Evolutionary conservation across 2,329 filamentous ascomycete genomes (phyloP), one percentile per base, ranked within the genome.

Genomic region (Lecanicillium sp.): DNA sequence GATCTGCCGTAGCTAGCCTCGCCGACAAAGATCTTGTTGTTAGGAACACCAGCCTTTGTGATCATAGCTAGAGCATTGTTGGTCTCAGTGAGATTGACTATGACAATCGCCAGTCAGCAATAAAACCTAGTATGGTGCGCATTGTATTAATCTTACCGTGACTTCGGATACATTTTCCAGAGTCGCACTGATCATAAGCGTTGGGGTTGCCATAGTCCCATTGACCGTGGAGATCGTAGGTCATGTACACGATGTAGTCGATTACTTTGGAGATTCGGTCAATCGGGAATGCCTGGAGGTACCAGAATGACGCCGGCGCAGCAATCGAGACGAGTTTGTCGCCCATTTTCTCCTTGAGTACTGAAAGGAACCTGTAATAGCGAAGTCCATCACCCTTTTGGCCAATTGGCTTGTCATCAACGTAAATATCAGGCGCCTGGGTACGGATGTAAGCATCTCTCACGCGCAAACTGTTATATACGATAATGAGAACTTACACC

Each of bases 161-260:
- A 17, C n/a, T 20, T 10, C 41, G 41, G 3, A 44, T 14, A n/a
- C 41, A 44, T 4, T 35, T 35, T 2, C 41, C 27, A 23, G 17
- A 17, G 3, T 14, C 15, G 20, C 41, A 44, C 3, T 29, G 27
- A 3, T 15, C n/a, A 15, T 33, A 14, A 1, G 44, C 17, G 26
- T n/a, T 33, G 14, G n/a, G 21, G 20, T 39, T 40, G n/a, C 36
- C 36, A 11, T 24, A 32, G 6, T 41, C 44, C 64, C 43, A 55
- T 39, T 54, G 43, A 24, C 56, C 58, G 27, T 59, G 57, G 0
- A 59, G 42, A 36, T 60, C 57, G 20, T 59, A 60, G 6, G 56
- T 55, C 55, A 59, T 60, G 44, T 55, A 59, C 11, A 62, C 52
- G 11, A 62, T 55, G 39, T 63, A 62, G 41, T 62, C 56, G 4